A percentile compares a stretch with the other conserved stretches of the same genome.
Evolutionary conservation across 257 asterid genomes (phyloP).

Genomic region (Perilla frutescens): DNA sequence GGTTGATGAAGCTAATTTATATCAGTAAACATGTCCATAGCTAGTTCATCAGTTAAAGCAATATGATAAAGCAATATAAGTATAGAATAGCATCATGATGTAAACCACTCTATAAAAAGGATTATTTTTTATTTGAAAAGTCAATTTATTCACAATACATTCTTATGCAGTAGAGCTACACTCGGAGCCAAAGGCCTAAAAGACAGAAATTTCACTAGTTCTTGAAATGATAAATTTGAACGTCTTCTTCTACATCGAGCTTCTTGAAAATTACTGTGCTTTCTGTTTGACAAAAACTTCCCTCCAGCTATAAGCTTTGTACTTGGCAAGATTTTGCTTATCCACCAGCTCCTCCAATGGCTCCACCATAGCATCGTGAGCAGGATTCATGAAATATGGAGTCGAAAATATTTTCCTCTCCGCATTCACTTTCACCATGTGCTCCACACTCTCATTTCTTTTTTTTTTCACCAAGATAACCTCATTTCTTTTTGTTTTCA

Average conservation of each 20-base stretch:
- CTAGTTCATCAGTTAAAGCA: too few relatives aligned
- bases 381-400: constrained; percentile 55
- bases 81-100: too few relatives aligned
- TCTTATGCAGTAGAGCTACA: too few relatives aligned
- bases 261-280: constrained; percentile 57
- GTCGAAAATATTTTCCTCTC: constrained; percentile 57
- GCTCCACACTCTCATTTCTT: constrained; percentile 64
- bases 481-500: too few relatives aligned
- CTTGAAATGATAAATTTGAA: constrained; percentile 60
- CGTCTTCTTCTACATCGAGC: constrained; percentile 52
- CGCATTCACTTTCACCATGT: constrained; percentile 60
- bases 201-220: constrained; percentile 21
- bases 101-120: too few relatives aligned
- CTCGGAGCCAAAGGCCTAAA: too few relatives aligned
- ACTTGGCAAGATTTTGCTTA: constrained; percentile 46
- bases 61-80: too few relatives aligned
- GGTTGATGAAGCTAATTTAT: too few relatives aligned
- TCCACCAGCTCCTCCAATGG: constrained; percentile 52
- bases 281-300: constrained; percentile 43
- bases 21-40: too few relatives aligned
- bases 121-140: too few relatives aligned
- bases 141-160: too few relatives aligned
- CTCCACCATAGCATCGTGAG: too few relatives aligned
- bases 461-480: constrained; percentile 37
- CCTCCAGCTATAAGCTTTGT: constrained; percentile 55